A percentile compares a stretch with the other conserved stretches of the same genome.
These are phyloP conservation scores for Biscutella laevigata DNA, from an alignment of 441 rosid genomes.

Conservation along the genomic window DNA sequence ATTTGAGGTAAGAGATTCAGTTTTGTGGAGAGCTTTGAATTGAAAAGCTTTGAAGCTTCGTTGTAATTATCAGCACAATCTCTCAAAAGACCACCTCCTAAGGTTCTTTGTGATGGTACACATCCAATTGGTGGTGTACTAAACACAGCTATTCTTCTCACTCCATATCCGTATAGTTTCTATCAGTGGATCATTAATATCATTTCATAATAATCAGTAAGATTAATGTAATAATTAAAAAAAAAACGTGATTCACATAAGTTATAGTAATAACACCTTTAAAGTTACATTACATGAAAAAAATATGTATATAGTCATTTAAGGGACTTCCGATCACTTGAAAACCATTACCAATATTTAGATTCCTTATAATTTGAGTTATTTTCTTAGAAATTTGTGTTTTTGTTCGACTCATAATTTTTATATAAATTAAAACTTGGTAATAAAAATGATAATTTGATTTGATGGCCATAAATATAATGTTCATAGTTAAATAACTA, in stretches of 20 bases:
- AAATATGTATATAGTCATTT: no score
- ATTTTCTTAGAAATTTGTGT: background rate
- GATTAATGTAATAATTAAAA: background rate
- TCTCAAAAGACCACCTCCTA: slow-evolving; percentile 45
- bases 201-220: background rate
- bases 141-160: slow-evolving; percentile 52
- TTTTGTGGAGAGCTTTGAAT: slow-evolving; percentile 38
- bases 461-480: background rate
- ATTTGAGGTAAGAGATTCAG: slow-evolving; percentile 27
- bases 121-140: slow-evolving; percentile 72
- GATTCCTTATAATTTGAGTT: background rate
- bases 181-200: no score
- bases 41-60: slow-evolving; percentile 44
- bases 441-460: background rate
- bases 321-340: no score
- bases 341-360: no score
- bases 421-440: background rate
- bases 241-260: no score
- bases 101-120: slow-evolving; percentile 58
- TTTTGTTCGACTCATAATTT: no score
- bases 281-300: no score
- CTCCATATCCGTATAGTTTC: slow-evolving; percentile 55
- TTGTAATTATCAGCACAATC: slow-evolving; percentile 42
- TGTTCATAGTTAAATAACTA: no score
- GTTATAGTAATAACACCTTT: no score